Evolutionary conservation across 495 filamentous ascomycete species (phyloP).

Genomic region (Penicillium lividum): DNA sequence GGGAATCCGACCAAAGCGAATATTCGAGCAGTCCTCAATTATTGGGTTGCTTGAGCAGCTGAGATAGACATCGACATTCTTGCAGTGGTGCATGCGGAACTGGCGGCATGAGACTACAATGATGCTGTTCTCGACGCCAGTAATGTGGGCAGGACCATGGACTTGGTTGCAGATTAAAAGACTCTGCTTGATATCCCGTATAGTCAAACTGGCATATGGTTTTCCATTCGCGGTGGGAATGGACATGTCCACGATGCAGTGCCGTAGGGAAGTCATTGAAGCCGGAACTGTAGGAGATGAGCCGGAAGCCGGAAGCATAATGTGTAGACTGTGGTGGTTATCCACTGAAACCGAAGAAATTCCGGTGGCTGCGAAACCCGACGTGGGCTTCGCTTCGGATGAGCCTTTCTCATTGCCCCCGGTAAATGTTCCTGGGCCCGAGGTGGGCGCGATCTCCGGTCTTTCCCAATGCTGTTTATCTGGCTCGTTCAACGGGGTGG

Average conservation of each 20-base stretch:
- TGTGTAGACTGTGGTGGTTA: constrained; percentile 61
- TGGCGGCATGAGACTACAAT: constrained; percentile 78
- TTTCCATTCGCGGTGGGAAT: constrained; percentile 59
- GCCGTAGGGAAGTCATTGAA: constrained; percentile 67
- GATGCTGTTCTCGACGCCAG: constrained; percentile 67
- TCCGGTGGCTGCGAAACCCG: constrained; percentile 29
- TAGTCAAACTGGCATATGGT: constrained; percentile 71
- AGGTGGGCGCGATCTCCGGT: constrained; percentile 42
- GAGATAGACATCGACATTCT: constrained; percentile 78
- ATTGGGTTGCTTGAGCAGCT: constrained; percentile 82
- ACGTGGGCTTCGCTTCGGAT: constrained; percentile 21
- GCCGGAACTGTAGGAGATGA: constrained; percentile 67
- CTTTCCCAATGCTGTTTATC: constrained; percentile 37
- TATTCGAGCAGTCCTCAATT: constrained; percentile 79
- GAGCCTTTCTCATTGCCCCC: constrained; percentile 14
- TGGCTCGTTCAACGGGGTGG: constrained; percentile 51
- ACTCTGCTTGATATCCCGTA: constrained; percentile 67
- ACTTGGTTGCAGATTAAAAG: constrained; percentile 77
- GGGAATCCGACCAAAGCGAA: constrained; percentile 79
- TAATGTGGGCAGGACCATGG: constrained; percentile 78
- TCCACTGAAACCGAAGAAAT: constrained; percentile 63
- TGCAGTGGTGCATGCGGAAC: constrained; percentile 87
- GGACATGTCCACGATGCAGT: constrained; percentile 79
- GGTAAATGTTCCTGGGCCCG: constrained; percentile 27
- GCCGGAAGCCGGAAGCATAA: constrained; percentile 67